These are phyloP conservation scores for Cunninghamia lanceolata DNA, from an alignment of 75 land plant species.

Conservation along the genomic window DNA sequence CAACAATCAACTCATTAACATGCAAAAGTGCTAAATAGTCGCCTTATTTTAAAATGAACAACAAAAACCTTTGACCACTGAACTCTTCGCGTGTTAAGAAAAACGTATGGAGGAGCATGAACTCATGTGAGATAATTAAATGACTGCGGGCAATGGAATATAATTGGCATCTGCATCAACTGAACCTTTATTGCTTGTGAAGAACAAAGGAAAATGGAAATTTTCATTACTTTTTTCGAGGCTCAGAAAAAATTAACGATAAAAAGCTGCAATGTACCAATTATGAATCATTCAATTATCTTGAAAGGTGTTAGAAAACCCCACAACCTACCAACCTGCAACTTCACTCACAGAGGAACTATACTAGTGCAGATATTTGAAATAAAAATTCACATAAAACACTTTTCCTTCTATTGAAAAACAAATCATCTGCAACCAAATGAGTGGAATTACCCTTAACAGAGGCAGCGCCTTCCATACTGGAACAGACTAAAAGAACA, in stretches of 20 bases:
- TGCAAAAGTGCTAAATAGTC: too few relatives aligned
- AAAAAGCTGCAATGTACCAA: not conserved
- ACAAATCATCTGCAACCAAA: not conserved
- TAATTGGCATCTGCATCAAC: not conserved
- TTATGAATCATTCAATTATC: not conserved
- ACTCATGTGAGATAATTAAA: not conserved
- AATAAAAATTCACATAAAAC: conserved; percentile 6
- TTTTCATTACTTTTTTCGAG: not conserved
- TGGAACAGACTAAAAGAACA: conserved; percentile 43
- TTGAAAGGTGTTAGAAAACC: conserved; percentile 73
- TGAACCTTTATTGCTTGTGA: not conserved
- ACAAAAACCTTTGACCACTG: too few relatives aligned
- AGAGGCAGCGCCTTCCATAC: conserved; percentile 85
- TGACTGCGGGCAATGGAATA: not conserved
- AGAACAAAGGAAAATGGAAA: not conserved
- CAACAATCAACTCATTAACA: too few relatives aligned
- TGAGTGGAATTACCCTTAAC: conserved; percentile 51
- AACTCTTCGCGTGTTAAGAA: too few relatives aligned
- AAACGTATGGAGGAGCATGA: not conserved
- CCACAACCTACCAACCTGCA: conserved; percentile 81
- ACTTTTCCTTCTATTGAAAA: not conserved
- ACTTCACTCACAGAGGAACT: conserved; percentile 88
- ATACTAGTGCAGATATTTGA: conserved; percentile 12
- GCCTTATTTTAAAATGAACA: too few relatives aligned
- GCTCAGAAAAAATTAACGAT: not conserved